A percentile compares a stretch with the other conserved stretches of the same genome.
These are phyloP conservation scores for Murraya koenigii DNA, from an alignment of 345 rosid genomes.

Conservation along the genomic window DNA sequence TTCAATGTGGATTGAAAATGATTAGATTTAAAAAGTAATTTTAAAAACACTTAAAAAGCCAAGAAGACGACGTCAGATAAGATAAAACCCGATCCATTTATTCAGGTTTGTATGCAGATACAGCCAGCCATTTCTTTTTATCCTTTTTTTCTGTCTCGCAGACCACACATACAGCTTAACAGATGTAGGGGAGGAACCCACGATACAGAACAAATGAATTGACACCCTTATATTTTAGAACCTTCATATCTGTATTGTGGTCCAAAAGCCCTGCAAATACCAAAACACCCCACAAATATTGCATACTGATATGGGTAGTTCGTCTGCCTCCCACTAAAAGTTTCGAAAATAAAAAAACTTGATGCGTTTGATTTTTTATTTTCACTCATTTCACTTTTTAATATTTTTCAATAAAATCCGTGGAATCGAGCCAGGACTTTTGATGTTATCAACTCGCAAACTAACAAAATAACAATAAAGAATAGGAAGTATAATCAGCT, in stretches of 20 bases:
- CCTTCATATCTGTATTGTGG: not conserved
- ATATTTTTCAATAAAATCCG: not conserved
- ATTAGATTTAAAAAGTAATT: not conserved
- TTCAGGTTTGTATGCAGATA: conserved; percentile 6
- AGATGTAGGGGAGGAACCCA: not conserved
- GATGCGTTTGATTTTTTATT: not conserved
- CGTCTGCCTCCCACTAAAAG: not conserved
- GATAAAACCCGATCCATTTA: conserved; percentile 24
- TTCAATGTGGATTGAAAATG: no score
- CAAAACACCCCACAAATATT: not conserved
- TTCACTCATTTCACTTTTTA: not conserved
- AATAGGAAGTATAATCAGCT: not conserved
- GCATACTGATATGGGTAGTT: not conserved
- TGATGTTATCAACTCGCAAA: not conserved
- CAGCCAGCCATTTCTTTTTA: not conserved
- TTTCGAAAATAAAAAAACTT: not conserved
- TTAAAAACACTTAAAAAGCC: not conserved
- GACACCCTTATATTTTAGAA: not conserved
- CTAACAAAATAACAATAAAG: not conserved
- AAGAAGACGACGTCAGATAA: conserved; percentile 7
- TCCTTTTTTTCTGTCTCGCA: not conserved
- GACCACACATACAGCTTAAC: not conserved
- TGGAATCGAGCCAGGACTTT: conserved; percentile 7
- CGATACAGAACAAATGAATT: not conserved
- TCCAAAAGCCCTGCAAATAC: not conserved